Evolutionary conservation across 1,284 basidiomycete genomes (phyloP), one percentile per base, ranked within the genome.

Genomic region (Puccinia sorghi): DNA sequence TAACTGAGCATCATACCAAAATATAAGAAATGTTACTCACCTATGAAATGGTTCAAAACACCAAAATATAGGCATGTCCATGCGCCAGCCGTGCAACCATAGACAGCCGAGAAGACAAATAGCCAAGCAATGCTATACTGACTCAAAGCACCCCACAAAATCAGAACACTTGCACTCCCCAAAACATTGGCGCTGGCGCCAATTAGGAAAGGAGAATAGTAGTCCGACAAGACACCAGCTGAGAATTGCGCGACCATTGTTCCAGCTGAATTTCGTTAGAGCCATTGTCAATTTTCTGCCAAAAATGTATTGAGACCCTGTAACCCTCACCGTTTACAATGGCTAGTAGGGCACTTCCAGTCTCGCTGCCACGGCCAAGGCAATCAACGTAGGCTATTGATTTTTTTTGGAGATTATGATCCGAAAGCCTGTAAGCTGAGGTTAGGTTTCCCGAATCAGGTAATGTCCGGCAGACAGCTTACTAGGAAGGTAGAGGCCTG

Each of bases 51-150:
- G 20, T 52, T 69, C 48, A 69, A 43, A 69, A 69, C 46, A 13
- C 48, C 0, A 20, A 78, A 78, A 70, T 71, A 78, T 12, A 78
- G 67, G 57, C 76, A 71, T 70, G 76, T 71, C 76, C 76, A 78
- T 32, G 66, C 52, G 39, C 67, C 66, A 20, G 76, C 64, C 25
- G 76, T 78, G 15, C 22, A 66, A 39, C 76, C 67, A 48, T 70
- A 78, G 27, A 52, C 11, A 32, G 66, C 66, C 41, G 76, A 0
- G 54, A 78, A 71, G 15, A 57, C 32, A 39, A 78, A 54, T 43
- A 77, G 52, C 43, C 64, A 43, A 13, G 37, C 54, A 48, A 69
- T 25, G 22, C 64, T 46, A 48, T 56, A n/a, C 6, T 50, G 52
- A 17, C 66, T 46, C 32, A 70, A 22, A n/a, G 39, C 56, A n/a